Percentiles rank a stretch among this genome's conserved stretches.
Conservation (phyloP, 202 grass and related monocot species). For the Elaeis oleifera region DNA sequence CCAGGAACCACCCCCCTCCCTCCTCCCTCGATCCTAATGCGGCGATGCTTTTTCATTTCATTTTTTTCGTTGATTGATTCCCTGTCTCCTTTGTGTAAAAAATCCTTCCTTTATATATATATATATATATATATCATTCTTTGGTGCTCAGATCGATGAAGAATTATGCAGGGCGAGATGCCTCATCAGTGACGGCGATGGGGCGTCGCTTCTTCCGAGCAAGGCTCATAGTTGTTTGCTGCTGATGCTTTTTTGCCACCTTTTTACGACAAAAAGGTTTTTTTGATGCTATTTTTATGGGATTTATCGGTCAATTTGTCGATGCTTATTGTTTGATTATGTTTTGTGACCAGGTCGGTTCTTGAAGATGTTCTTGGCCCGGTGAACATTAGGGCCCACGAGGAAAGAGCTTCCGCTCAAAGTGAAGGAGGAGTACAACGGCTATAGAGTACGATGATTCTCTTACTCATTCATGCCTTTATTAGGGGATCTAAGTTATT, state of each 20-base stretch:
- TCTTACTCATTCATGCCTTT: no score
- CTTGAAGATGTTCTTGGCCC: constrained; percentile 80
- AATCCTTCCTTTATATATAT: no score
- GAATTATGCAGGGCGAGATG: constrained; percentile 67
- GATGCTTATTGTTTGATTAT: constrained; percentile 15
- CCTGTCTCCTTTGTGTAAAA: no score
- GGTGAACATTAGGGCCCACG: constrained; percentile 59
- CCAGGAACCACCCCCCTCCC: constrained; percentile 11
- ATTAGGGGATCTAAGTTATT: no score
- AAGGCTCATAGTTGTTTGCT: constrained; percentile 50
- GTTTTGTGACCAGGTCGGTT: constrained; percentile 51
- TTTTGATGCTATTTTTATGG: neutral
- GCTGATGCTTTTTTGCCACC: constrained; percentile 15
- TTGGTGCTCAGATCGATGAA: constrained; percentile 59
- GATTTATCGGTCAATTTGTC: constrained; percentile 7
- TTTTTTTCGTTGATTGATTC: neutral
- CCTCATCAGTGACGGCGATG: constrained; percentile 59
- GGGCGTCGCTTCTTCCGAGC: constrained; percentile 63
- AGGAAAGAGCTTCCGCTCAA: constrained; percentile 88
- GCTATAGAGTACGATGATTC: constrained; percentile 57
- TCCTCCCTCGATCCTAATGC: constrained; percentile 6
- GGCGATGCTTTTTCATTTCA: neutral
- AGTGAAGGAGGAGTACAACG: constrained; percentile 99
- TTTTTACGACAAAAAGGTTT: constrained; percentile 4
- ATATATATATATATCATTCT: neutral